These are phyloP conservation scores for Picea abies DNA, from an alignment of 83 land plant genomes.

Conservation along the genomic window DNA sequence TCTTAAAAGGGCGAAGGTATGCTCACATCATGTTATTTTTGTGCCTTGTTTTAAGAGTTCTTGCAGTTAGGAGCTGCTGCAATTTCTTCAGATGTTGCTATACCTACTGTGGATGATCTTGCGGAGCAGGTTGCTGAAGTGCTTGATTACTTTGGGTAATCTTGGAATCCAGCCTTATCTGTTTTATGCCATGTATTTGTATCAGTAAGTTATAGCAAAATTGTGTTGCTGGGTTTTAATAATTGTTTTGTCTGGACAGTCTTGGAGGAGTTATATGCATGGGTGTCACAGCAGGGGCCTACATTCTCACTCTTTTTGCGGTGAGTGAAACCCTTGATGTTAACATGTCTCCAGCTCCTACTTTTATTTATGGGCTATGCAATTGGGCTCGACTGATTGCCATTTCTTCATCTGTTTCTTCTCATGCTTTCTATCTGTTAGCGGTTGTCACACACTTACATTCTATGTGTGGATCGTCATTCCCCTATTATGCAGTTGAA, in stretches of 20 bases:
- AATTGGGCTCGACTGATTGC: neutral
- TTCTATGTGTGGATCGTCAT: neutral
- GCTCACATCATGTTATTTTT: slow-evolving; percentile 9
- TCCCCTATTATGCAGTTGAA: slow-evolving; percentile 32
- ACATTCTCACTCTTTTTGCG: slow-evolving; percentile 48
- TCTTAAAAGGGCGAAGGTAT: neutral
- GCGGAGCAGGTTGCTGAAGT: slow-evolving; percentile 86
- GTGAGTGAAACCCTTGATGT: slow-evolving; percentile 15
- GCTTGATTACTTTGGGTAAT: slow-evolving; percentile 72
- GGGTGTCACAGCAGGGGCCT: slow-evolving; percentile 61
- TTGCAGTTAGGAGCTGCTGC: slow-evolving; percentile 75
- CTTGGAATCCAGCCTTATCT: neutral
- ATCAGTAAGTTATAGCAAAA: neutral
- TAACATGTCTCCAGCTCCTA: neutral
- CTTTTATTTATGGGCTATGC: neutral
- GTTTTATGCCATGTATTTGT: neutral
- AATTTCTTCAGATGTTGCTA: slow-evolving; percentile 49
- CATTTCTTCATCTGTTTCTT: neutral
- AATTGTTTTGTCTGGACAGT: slow-evolving; percentile 18
- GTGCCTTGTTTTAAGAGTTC: slow-evolving; percentile 30
- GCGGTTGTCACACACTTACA: neutral
- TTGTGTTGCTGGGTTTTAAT: neutral
- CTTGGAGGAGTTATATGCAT: slow-evolving; percentile 51
- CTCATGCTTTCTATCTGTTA: neutral
- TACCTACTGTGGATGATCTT: slow-evolving; percentile 61